Conservation (phyloP, 768 basidiomycete genomes). For the Russula sp. region DNA sequence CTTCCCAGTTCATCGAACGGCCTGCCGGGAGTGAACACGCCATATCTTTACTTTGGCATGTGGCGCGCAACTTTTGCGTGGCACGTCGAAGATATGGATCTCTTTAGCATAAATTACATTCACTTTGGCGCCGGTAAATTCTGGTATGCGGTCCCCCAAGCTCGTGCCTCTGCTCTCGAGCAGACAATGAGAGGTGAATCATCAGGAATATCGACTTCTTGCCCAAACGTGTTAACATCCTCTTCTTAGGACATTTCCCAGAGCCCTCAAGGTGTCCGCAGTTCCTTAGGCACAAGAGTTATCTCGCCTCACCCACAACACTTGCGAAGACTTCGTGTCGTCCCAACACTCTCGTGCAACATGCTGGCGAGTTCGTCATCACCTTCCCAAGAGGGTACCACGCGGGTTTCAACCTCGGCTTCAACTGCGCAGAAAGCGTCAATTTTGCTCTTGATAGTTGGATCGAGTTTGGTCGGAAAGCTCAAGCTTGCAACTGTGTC, state of each 20-base stretch:
- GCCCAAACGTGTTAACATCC: not conserved
- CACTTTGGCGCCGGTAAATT: slow-evolving; percentile 97
- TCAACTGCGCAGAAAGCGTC: slow-evolving; percentile 96
- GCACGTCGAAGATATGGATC: slow-evolving; percentile 99
- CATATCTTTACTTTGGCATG: slow-evolving; percentile 98
- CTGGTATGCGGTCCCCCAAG: slow-evolving; percentile 96
- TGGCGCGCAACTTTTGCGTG: slow-evolving; percentile 98
- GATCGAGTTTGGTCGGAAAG: slow-evolving; percentile 81
- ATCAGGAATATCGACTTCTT: not conserved
- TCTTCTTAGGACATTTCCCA: slow-evolving; percentile 72
- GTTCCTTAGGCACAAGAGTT: slow-evolving; percentile 95
- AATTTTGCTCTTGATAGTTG: slow-evolving; percentile 96
- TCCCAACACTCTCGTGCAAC: slow-evolving; percentile 87
- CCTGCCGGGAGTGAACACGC: slow-evolving; percentile 93
- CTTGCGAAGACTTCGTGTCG: slow-evolving; percentile 73
- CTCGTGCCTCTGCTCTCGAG: slow-evolving; percentile 75
- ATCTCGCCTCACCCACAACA: slow-evolving; percentile 80
- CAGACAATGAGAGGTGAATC: slow-evolving; percentile 76
- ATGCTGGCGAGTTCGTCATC: slow-evolving; percentile 93
- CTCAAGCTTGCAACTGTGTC: slow-evolving; percentile 71
- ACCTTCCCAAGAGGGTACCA: slow-evolving; percentile 95
- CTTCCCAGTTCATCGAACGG: slow-evolving; percentile 60
- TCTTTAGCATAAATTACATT: slow-evolving; percentile 98
- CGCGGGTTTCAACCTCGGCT: slow-evolving; percentile 92
- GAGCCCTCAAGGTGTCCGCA: slow-evolving; percentile 79